A percentile compares a stretch with the other conserved stretches of the same genome.
Conservation (phyloP, 768 basidiomycete genomes). For the Gymnopilus junonius region DNA sequence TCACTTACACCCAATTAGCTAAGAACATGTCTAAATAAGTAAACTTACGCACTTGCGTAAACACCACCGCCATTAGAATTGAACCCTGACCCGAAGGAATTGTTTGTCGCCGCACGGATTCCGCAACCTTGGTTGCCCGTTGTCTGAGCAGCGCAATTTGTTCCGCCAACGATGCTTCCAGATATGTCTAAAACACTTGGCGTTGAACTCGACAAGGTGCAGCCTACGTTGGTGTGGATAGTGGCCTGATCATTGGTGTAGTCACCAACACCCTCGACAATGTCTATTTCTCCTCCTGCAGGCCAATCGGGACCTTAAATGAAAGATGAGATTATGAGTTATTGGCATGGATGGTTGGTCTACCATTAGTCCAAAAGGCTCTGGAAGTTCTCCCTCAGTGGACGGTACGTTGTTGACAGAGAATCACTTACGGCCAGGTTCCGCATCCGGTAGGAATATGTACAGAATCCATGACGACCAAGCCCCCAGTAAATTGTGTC, state of each 20-base stretch:
- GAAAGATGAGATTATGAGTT: conserved; percentile 46
- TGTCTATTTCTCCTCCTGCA: conserved; percentile 76
- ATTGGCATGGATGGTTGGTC: conserved; percentile 18
- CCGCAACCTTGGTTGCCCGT: conserved; percentile 86
- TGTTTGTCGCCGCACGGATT: conserved; percentile 57
- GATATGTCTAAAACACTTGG: conserved; percentile 55
- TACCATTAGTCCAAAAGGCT: conserved; percentile 55
- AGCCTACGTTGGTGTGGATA: conserved; percentile 78
- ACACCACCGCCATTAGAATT: conserved; percentile 87
- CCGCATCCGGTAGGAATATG: conserved; percentile 94
- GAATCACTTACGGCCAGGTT: conserved; percentile 69
- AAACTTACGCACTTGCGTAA: conserved; percentile 76
- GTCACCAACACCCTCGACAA: conserved; percentile 82
- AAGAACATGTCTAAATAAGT: not conserved
- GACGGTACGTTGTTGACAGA: not conserved
- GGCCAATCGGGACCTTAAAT: conserved; percentile 67
- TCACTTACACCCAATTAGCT: conserved; percentile 47
- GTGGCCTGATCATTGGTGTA: conserved; percentile 85
- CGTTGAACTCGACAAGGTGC: conserved; percentile 57
- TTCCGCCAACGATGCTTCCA: conserved; percentile 68
- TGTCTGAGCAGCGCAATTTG: conserved; percentile 71
- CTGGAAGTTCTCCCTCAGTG: conserved; percentile 32
- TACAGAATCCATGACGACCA: conserved; percentile 81
- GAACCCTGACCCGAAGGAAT: conserved; percentile 85
- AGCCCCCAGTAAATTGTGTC: conserved; percentile 60